Evolutionary conservation across 306 rosid genomes (phyloP), one percentile per base, ranked within the genome.

Genomic region (Citrullus amarus): DNA sequence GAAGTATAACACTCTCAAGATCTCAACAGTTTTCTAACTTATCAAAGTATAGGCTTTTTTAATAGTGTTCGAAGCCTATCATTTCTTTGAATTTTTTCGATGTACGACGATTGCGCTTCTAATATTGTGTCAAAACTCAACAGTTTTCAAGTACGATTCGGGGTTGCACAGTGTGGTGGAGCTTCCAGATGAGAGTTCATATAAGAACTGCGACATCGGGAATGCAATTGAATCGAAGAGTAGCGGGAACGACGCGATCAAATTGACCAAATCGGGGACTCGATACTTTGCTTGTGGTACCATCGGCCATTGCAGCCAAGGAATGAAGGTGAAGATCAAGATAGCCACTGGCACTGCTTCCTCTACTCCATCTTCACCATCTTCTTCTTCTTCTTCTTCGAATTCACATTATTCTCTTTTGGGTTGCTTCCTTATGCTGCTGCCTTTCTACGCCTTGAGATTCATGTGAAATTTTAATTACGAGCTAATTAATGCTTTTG

Each of bases 241-340:
- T 66, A 88, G 79, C 15, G 97, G 97, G 18, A 84, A 78, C 34
- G 90, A 89, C 51, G 84, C 60, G 18, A 81, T 91, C 30, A 88
- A 88, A 74, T 43, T 91, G 88, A 86, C 39, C 83, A 91, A 89
- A 80, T 32, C 86, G 0, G 88, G 89, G 1, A 89, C 90, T 2
- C 17, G 96, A n/a, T 89, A 88, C 84, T 92, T 92, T 32, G 85
- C 92, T 8, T 92, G 97, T 48, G 97, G 98, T 22, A 95, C 98
- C 6, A 77, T 77, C 1, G 96, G 98, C 1, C 98, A 95, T 17
- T 92, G 97, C 55, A 75, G 60, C 46, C 93, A 87, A 68, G 98
- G 98, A 81, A 92, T 92, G 98, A 95, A 92, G 86, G 53, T 95
- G 8, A 91, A 91, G 86, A 87, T 95, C 55, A 81, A 74, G 17